Evolutionary conservation across 2,329 filamentous ascomycete species (phyloP).

Genomic region (Stagonosporopsis cucurbitacearum): DNA sequence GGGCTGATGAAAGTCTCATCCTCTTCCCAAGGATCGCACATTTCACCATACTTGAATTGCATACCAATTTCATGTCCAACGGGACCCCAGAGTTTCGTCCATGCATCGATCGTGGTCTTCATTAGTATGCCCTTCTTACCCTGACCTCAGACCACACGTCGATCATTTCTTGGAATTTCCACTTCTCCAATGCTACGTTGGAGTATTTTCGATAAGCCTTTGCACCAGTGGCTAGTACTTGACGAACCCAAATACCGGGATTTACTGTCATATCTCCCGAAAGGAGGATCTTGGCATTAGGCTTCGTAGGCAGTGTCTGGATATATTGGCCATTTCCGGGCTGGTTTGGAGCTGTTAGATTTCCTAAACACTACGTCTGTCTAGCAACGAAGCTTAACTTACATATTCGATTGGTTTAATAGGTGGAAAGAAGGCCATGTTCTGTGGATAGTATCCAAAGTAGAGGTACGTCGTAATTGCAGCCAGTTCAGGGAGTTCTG

Average conservation of each 20-base stretch:
- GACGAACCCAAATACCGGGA: conserved; percentile 40
- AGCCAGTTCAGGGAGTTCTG: conserved; percentile 36
- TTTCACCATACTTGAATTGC: conserved; percentile 39
- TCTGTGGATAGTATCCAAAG: conserved; percentile 41
- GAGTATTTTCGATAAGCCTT: conserved; percentile 34
- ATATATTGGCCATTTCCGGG: conserved; percentile 30
- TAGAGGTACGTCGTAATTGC: conserved; percentile 39
- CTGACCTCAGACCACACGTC: conserved; percentile 35
- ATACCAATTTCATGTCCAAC: conserved; percentile 32
- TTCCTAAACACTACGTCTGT: background rate
- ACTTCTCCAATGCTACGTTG: conserved; percentile 36
- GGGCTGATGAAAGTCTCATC: conserved; percentile 31
- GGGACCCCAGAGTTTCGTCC: conserved; percentile 28
- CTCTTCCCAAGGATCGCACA: conserved; percentile 35
- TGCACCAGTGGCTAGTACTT: conserved; percentile 25
- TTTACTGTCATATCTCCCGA: conserved; percentile 39
- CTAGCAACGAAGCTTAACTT: background rate
- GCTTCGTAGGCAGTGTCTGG: conserved; percentile 34
- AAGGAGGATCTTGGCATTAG: conserved; percentile 30
- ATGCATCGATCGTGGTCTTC: conserved; percentile 27
- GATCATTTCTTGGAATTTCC: conserved; percentile 35
- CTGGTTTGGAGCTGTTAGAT: conserved; percentile 3
- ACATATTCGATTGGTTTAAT: conserved; percentile 35
- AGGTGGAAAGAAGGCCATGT: conserved; percentile 39
- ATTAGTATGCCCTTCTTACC: conserved; percentile 37